Evolutionary conservation across 1,284 basidiomycete genomes (phyloP), one percentile per base, ranked within the genome.

Genomic region (Sanguinoderma infundibulare): DNA sequence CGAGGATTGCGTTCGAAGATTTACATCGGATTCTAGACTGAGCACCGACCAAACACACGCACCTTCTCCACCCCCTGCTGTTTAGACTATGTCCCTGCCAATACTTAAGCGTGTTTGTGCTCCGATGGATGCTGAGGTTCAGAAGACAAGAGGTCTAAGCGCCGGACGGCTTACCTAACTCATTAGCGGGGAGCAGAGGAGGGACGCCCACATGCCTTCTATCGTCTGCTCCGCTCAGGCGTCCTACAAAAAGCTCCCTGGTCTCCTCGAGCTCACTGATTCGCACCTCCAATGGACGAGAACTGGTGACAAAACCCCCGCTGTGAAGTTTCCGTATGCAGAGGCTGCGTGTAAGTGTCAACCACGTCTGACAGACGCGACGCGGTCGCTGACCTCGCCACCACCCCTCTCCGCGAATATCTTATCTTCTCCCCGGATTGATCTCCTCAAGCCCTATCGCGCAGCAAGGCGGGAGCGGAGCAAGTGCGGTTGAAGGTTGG

Each of bases 211-310:
- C 66, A 83, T 84, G 82, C 77, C 80, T 71, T 85, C 85, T 78
- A 73, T 77, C 75, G 79, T 87, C 74, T 87, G 86, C 78, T 83
- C 84, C 69, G 91, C 91, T 60, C 87, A 86, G 74, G 88, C 87
- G 61, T 86, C 87, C 56, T 94, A 89, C 84, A 94, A 94, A 79
- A 95, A 94, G 79, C 74, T 83, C 61, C 72, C 82, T 30, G 92
- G 92, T 63, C 75, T 84, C 62, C 83, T 95, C 63, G 83, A 90
- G 70, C 85, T 94, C 72, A 89, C 84, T 3, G 81, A 82, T 67
- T 76, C 82, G 2, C 82, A 87, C 69, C 79, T 94, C 0, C 84
- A 86, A 81, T 94, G 90, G 90, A 86, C 87, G 1, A 87, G 86
- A 70, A 84, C 87, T 63, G 87, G 85, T 59, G 87, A 85, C 74